Base-by-base conservation (phyloP, 2,329 filamentous ascomycete genomes). In the Phaeomoniella chlamydospora region DNA sequence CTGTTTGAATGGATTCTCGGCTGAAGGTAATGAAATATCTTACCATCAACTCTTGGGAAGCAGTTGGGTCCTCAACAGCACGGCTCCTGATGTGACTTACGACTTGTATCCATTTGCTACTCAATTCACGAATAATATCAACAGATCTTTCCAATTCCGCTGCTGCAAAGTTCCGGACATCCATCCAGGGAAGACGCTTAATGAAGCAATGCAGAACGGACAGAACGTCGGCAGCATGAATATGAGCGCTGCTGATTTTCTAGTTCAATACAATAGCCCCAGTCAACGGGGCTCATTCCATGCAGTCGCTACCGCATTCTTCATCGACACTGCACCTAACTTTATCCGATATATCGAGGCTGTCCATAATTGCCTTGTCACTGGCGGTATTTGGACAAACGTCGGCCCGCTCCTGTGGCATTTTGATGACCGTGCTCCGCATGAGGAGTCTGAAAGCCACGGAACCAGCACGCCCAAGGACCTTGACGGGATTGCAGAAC, bases 261-360 rank as follows among this genome's bases (percentile, higher is more conserved):
- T 92, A 38, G 79, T 85, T n/a, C 58, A 87, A 1, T 98, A 98
- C 54, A 70, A 68, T 16, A 38, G 37, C 1, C 67, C 77, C 39
- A 64, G 70, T 1, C 68, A 71, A 1, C 72, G 82, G 46, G 56
- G 60, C 5, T 49, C 56, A 0, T 96, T 86, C 55, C 78, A 94
- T 49, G 86, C 80, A 1, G 84, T 96, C 2, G 77, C 83, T 0
- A 84, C 81, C 2, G 82, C 94, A 9, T 98, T 96, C 62, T 98
- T 98, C 62, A 79, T 98, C 39, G 92, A 98, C 55, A 98, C 90
- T 1, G 90, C 90, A 2, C 87, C 88, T 1, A 96, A 98, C 53
- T 55, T 94, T 18, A 80, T 96, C 37, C 74, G 80, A 2, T 98
- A 98, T 52, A 73, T 98, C 19, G 77, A 93, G 52, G 78, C 86